These are phyloP conservation scores for Ceratonia siliqua DNA, from an alignment of 306 rosid species.

Conservation along the genomic window DNA sequence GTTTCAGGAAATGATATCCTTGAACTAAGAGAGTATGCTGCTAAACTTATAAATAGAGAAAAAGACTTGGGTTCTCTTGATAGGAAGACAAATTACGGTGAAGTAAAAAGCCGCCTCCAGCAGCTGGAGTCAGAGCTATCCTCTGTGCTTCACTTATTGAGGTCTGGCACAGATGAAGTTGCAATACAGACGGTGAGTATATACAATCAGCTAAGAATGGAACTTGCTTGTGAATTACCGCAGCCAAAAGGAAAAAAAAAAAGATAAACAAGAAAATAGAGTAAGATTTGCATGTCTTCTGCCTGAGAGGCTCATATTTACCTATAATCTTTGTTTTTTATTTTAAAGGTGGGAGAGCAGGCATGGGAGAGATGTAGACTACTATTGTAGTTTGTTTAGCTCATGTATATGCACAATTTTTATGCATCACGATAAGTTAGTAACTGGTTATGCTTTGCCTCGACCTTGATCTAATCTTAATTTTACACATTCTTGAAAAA, in stretches of 20 bases:
- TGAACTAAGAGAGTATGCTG: slow-evolving; percentile 33
- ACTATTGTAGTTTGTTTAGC: not conserved
- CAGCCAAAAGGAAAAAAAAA: not conserved
- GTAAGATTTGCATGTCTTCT: not conserved
- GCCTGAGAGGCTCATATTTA: not conserved
- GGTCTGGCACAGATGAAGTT: slow-evolving; percentile 42
- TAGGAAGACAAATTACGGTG: slow-evolving; percentile 35
- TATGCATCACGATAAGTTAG: too few species aligned
- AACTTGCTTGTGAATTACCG: not conserved
- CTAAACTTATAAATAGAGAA: slow-evolving; percentile 26
- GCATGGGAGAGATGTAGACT: too few species aligned
- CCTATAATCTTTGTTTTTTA: too few species aligned
- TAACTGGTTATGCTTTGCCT: too few species aligned
- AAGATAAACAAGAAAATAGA: too few species aligned
- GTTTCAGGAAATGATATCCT: slow-evolving; percentile 41
- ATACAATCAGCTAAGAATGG: not conserved
- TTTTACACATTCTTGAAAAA: not conserved
- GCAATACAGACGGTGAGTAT: slow-evolving; percentile 1
- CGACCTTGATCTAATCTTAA: too few species aligned
- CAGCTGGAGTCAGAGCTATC: slow-evolving; percentile 70
- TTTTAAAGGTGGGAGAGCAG: too few species aligned
- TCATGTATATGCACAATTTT: not conserved
- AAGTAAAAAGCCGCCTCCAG: slow-evolving; percentile 57
- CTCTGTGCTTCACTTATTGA: slow-evolving; percentile 53
- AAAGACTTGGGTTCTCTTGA: slow-evolving; percentile 35